Base-by-base conservation (phyloP, 306 rosid genomes). In the Trifolium subterraneum region DNA sequence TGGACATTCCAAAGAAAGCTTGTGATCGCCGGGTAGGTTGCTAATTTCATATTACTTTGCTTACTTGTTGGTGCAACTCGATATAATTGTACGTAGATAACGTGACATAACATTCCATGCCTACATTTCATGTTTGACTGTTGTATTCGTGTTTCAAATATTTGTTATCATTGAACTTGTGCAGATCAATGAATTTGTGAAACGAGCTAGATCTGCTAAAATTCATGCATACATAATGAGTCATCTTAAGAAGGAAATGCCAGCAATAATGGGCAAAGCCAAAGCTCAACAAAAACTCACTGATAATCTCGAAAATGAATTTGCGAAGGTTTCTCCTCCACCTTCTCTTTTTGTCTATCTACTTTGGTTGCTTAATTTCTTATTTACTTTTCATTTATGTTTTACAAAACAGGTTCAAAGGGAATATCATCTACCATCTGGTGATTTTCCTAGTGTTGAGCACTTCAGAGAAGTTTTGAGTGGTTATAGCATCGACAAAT, bases 151-250 rank as follows among this genome's bases (percentile, higher is more conserved):
- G 16, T 41, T 35, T 72, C 33, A 44, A 76, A 55, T 0, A 41
- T 29, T 14, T 56, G 44, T 59, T 39, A 29, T 23, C 16, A 5
- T 70, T 68, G 39, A 1, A 81, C 66, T 75, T 61, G 6, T 64
- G 50, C 89, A 95, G 99, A 95, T 95, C 80, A 92, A 95, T 75
- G 98, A 95, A 78, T 95, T 88, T 73, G 99, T 95, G 19, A 95
- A 95, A 65, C 93, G 98, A 51, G 98, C 99, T 7, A 86, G 99
- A 87, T 93, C 97, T 47, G 99, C 96, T 15, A 95, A 95, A 84
- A 92, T 92, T 45, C 99, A 95, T 70, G 98, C 99, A 44, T 84
- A 90, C 75, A 95, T 95, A 10, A 85, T 95, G 48, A 87, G 97
- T 48, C 99, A 95, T 77, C 94, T 95, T 4, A 88, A 79, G 83